Percentiles rank a stretch among this genome's conserved stretches.
Evolutionary conservation across 306 rosid genomes (phyloP).

Genomic region (Cicer pinnatifidum): DNA sequence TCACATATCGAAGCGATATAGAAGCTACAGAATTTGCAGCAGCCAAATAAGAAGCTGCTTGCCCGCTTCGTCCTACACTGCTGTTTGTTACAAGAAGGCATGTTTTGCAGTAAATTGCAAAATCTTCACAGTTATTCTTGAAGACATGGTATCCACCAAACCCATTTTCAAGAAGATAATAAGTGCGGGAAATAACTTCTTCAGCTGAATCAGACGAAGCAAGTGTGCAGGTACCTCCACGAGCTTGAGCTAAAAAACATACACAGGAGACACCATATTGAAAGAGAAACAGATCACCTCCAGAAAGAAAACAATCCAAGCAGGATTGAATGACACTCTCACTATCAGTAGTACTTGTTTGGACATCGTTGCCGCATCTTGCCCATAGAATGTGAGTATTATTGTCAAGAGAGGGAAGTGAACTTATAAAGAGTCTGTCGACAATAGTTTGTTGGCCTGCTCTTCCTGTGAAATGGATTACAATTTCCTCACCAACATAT

Average conservation of each 20-base stretch:
- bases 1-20: slow-evolving; percentile 49
- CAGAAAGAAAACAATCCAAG: slow-evolving; percentile 66
- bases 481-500: slow-evolving; percentile 64
- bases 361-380: slow-evolving; percentile 57
- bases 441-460: slow-evolving; percentile 53
- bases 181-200: slow-evolving; percentile 59
- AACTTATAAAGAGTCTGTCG: slow-evolving; percentile 50
- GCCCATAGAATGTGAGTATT: slow-evolving; percentile 55
- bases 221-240: slow-evolving; percentile 84
- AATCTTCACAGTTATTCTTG: slow-evolving; percentile 84
- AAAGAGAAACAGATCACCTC: slow-evolving; percentile 60
- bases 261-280: slow-evolving; percentile 57
- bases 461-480: slow-evolving; percentile 76
- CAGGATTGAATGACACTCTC: slow-evolving; percentile 64
- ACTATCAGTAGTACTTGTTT: slow-evolving; percentile 35
- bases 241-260: slow-evolving; percentile 63
- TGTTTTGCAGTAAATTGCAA: slow-evolving; percentile 86
- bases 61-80: slow-evolving; percentile 67
- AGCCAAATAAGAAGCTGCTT: slow-evolving; percentile 58
- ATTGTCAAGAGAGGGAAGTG: slow-evolving; percentile 44
- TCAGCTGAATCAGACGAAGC: slow-evolving; percentile 56
- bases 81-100: slow-evolving; percentile 55
- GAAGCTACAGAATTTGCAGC: slow-evolving; percentile 52
- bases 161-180: slow-evolving; percentile 68
- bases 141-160: slow-evolving; percentile 62